These are phyloP conservation scores for Calonectria fujianensis DNA, from an alignment of 2,329 filamentous ascomycete genomes.

Conservation along the genomic window DNA sequence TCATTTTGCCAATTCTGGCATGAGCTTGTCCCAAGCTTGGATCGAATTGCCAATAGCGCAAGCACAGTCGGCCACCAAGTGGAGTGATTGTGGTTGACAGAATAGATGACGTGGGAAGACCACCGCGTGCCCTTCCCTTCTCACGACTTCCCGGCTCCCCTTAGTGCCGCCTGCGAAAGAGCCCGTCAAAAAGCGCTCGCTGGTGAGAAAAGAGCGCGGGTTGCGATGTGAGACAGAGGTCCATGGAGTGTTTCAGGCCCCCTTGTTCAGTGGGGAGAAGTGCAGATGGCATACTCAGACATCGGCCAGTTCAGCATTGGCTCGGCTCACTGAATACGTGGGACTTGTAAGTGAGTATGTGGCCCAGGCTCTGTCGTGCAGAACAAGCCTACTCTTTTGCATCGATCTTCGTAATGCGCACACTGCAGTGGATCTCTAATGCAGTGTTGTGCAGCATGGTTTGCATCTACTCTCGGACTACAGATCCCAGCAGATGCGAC, in stretches of 20 bases:
- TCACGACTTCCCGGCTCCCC: not conserved
- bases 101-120: conserved; percentile 49
- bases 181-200: conserved; percentile 41
- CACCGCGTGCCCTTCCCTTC: conserved; percentile 35
- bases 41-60: conserved; percentile 39
- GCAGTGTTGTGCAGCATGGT: conserved; percentile 54
- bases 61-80: conserved; percentile 50
- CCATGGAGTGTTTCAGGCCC: conserved; percentile 48
- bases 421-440: conserved; percentile 51
- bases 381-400: conserved; percentile 45
- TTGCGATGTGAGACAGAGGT: conserved; percentile 46
- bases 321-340: conserved; percentile 14
- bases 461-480: conserved; percentile 42
- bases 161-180: conserved; percentile 40
- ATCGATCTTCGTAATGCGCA: conserved; percentile 53
- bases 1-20: conserved; percentile 43
- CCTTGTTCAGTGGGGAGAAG: conserved; percentile 43
- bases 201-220: conserved; percentile 29
- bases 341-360: conserved; percentile 36
- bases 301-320: conserved; percentile 30
- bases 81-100: conserved; percentile 44
- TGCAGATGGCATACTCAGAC: conserved; percentile 36
- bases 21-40: conserved; percentile 31
- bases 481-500: conserved; percentile 38
- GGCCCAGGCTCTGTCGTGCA: conserved; percentile 50